Percentiles rank a stretch among this genome's conserved stretches.
These are phyloP conservation scores for Dioscorea dumetorum DNA, from an alignment of 106 monocot species.

Conservation along the genomic window DNA sequence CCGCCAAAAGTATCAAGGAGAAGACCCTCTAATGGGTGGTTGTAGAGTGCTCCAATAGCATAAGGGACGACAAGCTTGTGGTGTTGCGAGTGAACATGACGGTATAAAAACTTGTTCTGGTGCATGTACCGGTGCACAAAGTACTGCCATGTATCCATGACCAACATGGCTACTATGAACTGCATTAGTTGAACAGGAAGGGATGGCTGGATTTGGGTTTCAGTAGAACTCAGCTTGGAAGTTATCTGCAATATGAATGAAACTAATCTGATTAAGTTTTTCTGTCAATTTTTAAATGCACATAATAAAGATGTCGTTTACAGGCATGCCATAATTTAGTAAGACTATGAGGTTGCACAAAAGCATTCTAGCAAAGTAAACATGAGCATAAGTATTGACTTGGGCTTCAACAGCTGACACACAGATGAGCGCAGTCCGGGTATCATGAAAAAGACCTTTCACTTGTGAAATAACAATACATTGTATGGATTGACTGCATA, in stretches of 20 bases:
- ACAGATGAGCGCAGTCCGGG: too few species aligned
- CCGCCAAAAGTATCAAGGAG: conserved; percentile 62
- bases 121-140: conserved; percentile 92
- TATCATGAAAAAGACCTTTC: too few species aligned
- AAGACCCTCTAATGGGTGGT: conserved; percentile 62
- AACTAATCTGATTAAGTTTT: background rate
- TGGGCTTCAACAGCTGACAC: too few species aligned
- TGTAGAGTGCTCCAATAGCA: conserved; percentile 55
- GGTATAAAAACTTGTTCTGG: conserved; percentile 77
- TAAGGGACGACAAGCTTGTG: conserved; percentile 57
- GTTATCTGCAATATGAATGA: conserved; percentile 29
- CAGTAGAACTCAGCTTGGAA: conserved; percentile 17
- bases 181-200: conserved; percentile 43
- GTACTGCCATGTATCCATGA: conserved; percentile 95
- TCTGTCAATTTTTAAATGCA: background rate
- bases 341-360: too few species aligned
- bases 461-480: too few species aligned
- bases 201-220: conserved; percentile 29
- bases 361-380: too few species aligned
- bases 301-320: too few species aligned
- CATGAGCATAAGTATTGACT: too few species aligned
- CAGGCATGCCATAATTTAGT: too few species aligned
- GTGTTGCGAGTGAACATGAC: conserved; percentile 65
- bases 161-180: conserved; percentile 67
- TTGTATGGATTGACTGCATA: too few species aligned